A percentile compares a stretch with the other conserved stretches of the same genome.
Conservation (phyloP, 306 rosid species). For the Amphicarpaea edgeworthii region DNA sequence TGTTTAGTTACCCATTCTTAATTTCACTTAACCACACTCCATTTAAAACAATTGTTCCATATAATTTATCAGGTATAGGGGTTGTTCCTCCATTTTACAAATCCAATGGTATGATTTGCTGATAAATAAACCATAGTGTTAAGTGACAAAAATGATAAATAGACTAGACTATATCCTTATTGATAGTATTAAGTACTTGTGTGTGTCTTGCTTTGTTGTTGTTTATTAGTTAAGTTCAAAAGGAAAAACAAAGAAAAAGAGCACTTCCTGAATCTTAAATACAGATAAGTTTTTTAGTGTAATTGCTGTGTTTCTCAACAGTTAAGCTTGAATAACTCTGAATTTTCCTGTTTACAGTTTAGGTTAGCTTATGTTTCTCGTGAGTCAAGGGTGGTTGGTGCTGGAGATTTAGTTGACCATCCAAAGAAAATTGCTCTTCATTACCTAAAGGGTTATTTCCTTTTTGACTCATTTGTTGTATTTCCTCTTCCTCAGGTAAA, state of each 20-base stretch:
- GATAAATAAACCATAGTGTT: neutral
- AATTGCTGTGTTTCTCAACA: neutral
- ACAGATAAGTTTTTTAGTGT: neutral
- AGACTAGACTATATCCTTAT: neutral
- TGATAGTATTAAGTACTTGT: neutral
- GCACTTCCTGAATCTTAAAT: neutral
- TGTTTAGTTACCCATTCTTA: neutral
- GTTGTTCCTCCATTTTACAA: neutral
- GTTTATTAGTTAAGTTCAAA: constrained; percentile 7
- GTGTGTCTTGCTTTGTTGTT: constrained; percentile 11
- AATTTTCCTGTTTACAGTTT: constrained; percentile 62
- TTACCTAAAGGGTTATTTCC: constrained; percentile 65
- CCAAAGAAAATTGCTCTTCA: constrained; percentile 75
- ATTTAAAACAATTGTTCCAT: constrained; percentile 7
- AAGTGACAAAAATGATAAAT: neutral
- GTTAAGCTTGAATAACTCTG: constrained; percentile 16
- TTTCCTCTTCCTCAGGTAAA: constrained; percentile 88
- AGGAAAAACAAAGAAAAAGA: constrained; percentile 3
- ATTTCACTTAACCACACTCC: neutral
- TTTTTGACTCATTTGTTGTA: constrained; percentile 67
- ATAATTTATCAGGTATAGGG: neutral
- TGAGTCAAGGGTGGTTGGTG: constrained; percentile 84
- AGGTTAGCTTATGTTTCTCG: constrained; percentile 91
- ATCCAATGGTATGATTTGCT: constrained; percentile 16
- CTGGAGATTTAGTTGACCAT: constrained; percentile 85